Percentiles rank a stretch among this genome's conserved stretches.
phyloP scores from a whole-genome alignment of 1,284 basidiomycete genomes.

The Sanguinoderma infundibulare region DNA sequence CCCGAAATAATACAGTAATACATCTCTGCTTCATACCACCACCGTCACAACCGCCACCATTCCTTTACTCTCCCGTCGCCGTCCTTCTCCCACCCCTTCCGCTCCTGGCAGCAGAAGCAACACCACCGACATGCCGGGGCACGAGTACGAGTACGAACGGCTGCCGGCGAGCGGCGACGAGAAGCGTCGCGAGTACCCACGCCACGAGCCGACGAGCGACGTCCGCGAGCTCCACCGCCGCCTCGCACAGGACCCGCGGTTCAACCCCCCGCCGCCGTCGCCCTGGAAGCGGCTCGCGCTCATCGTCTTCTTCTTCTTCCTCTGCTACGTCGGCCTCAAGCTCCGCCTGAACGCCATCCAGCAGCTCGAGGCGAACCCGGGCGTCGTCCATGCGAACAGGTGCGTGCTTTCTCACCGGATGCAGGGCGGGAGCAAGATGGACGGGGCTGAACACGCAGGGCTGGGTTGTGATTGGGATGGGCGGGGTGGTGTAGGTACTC shows the following conservation, averaged over 20 bases:
- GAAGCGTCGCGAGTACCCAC: conserved; percentile 13
- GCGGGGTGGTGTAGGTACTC: conserved; percentile 54
- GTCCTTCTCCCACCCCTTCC: background rate
- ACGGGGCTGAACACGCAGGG: conserved; percentile 6
- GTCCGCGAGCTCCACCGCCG: conserved; percentile 29
- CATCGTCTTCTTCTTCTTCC: conserved; percentile 42
- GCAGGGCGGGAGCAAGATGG: background rate
- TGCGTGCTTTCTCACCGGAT: conserved; percentile 29
- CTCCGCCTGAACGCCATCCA: conserved; percentile 33
- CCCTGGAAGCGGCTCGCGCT: conserved; percentile 52
- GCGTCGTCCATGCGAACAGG: conserved; percentile 55
- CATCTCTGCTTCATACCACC: conserved; percentile 1
- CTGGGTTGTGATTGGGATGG: background rate
- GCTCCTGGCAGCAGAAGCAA: too few relatives aligned
- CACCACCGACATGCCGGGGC: conserved; percentile 17
- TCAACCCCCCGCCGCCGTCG: conserved; percentile 49
- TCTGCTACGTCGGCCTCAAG: conserved; percentile 49
- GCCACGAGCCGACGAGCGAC: conserved; percentile 32
- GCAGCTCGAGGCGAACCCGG: conserved; percentile 31
- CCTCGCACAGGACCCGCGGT: conserved; percentile 43
- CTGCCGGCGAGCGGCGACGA: conserved; percentile 17
- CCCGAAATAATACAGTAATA: background rate
- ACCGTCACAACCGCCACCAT: background rate
- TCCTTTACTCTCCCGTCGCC: background rate
- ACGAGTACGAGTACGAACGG: conserved; percentile 19